Evolutionary conservation across 2,329 filamentous ascomycete genomes (phyloP), one percentile per base, ranked within the genome.

Genomic region (Aureobasidium sp.): DNA sequence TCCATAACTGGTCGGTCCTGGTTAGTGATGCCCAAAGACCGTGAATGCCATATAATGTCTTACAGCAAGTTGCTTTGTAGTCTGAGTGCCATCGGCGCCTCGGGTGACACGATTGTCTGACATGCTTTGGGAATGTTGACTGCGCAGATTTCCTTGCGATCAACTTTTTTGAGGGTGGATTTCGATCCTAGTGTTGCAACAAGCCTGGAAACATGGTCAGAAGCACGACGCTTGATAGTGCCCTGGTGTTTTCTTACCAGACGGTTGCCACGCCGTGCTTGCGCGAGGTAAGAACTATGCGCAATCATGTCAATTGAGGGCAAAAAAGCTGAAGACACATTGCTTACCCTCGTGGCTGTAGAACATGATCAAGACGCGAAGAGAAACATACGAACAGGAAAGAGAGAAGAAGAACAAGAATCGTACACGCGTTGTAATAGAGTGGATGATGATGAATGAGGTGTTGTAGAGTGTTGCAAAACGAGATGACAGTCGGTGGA

Each of bases 231-330:
- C n/a, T 15, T 32, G 23, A 27, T 9, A 34, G 39, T 12, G 42
- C 62, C n/a, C 34, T 26, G 27, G 41, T n/a, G 39, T 17, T 26
- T 9, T 70, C 83, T 70, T 80, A 96, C 93, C 94, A 99, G 64
- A 99, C 87, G 2, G 93, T 99, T 15, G 93, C 89, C 62, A 99
- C 89, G 62, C 94, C 94, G 83, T 97, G 89, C 73, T 94, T 88
- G 71, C 86, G 86, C 65, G 84, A 93, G 3, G 87, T 94, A 61
- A 99, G 84, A 64, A 99, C 84, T 86, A 34, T 39, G 27, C 56
- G 46, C 62, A 55, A 55, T 56, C 41, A 52, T 15, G 20, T 44
- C 29, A 46, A 48, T 48, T 34, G 26, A 29, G 29, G 12, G 34
- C 9, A 23, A 39, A 17, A 36, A 26, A 32, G 26, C 23, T 15